Evolutionary conservation across 768 basidiomycete genomes (phyloP).

Genomic region (Dioszegia aurantiaca): DNA sequence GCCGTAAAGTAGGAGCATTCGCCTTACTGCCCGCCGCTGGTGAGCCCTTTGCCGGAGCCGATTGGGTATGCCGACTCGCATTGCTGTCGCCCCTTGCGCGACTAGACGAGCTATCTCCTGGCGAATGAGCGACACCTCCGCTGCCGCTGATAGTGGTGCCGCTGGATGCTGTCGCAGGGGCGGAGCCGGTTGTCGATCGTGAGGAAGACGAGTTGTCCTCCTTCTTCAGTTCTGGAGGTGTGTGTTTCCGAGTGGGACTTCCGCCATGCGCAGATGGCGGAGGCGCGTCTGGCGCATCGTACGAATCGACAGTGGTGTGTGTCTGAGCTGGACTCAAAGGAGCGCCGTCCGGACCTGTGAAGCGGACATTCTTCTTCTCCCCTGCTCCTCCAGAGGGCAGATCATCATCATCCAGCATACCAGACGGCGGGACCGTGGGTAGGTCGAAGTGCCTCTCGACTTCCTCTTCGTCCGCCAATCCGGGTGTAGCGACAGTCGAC

Average conservation of each 20-base stretch:
- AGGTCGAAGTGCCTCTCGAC: conserved; percentile 25
- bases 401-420: conserved; percentile 6
- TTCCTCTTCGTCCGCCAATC: conserved; percentile 50
- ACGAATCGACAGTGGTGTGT: conserved; percentile 39
- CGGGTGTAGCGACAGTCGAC: conserved; percentile 76
- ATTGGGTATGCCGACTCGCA: conserved; percentile 18
- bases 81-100: conserved; percentile 23
- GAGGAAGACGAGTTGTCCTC: conserved; percentile 6
- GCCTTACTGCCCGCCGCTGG: not conserved
- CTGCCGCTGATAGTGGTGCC: not conserved
- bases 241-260: conserved; percentile 19
- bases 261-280: conserved; percentile 38
- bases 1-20: not conserved
- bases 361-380: conserved; percentile 47
- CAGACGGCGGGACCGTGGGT: conserved; percentile 22
- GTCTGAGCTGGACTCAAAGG: conserved; percentile 47
- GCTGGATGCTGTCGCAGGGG: conserved; percentile 9
- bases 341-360: conserved; percentile 51
- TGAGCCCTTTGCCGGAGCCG: conserved; percentile 3
- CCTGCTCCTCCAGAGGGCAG: conserved; percentile 17
- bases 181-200: conserved; percentile 6
- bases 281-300: conserved; percentile 41
- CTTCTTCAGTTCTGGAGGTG: conserved; percentile 15
- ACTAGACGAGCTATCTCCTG: conserved; percentile 1
- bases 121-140: too few relatives aligned